Percentiles rank a stretch among this genome's conserved stretches.
Evolutionary conservation across 208 protist species (phyloP).

Genomic region (Leishmania tropica): DNA sequence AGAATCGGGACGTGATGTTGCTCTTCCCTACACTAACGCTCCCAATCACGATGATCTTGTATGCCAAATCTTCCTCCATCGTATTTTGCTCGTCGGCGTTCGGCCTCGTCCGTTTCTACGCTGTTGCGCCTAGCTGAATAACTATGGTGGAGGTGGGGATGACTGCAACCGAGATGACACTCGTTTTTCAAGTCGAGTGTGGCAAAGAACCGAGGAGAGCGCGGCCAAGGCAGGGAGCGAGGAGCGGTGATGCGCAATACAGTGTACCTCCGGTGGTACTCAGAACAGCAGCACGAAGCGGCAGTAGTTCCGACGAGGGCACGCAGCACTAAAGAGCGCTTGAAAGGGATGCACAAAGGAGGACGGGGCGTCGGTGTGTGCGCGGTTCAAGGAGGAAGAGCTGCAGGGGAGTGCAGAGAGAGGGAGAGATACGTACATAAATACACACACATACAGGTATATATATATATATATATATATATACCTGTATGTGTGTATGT

Average conservation of each 20-base stretch:
- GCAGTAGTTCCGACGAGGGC: neutral
- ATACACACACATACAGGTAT: too few relatives aligned
- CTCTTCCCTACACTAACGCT: constrained; percentile 93
- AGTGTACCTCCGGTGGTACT: neutral
- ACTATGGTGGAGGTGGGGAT: neutral
- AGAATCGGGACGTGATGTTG: constrained; percentile 88
- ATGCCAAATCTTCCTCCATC: constrained; percentile 83
- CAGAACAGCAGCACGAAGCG: neutral
- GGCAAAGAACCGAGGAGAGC: neutral
- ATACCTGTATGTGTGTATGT: too few relatives aligned
- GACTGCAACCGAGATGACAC: neutral
- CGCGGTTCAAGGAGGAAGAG: neutral
- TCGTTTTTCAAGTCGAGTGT: neutral
- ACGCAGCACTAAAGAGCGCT: neutral
- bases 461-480: too few relatives aligned
- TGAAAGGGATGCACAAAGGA: neutral
- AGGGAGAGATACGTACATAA: too few relatives aligned
- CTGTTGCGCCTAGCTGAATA: neutral
- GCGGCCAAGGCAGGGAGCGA: neutral
- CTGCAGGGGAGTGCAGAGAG: neutral
- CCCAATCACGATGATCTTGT: constrained; percentile 92
- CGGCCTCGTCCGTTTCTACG: neutral
- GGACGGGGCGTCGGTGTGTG: neutral
- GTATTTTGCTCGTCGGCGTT: neutral
- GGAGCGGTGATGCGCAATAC: neutral